phyloP scores from a whole-genome alignment of 148 eudicot species.

The Fagopyrum tataricum region DNA sequence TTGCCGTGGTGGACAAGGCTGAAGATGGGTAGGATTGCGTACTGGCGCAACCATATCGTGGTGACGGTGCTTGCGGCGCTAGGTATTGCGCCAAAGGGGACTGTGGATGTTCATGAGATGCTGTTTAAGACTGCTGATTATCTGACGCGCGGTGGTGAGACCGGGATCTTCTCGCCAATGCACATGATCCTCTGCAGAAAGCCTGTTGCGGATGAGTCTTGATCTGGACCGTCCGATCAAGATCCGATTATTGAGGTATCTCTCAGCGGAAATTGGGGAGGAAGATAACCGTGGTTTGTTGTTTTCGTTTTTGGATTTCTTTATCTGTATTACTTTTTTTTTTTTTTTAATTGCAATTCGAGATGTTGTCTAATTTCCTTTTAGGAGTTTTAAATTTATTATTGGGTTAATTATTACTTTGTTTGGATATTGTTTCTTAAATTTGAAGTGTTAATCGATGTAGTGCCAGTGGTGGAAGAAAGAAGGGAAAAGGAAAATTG shows the following conservation, averaged over 20 bases:
- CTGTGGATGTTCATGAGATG: slow-evolving; percentile 57
- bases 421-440: background rate
- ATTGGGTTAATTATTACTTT: background rate
- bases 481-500: background rate
- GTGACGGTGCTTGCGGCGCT: slow-evolving; percentile 29
- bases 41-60: slow-evolving; percentile 44
- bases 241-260: slow-evolving; percentile 6
- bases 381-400: slow-evolving; percentile 3
- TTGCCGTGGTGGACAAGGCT: slow-evolving; percentile 49
- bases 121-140: slow-evolving; percentile 38
- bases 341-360: background rate
- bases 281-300: slow-evolving; percentile 5
- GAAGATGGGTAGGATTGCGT: slow-evolving; percentile 48
- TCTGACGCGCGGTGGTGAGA: slow-evolving; percentile 40
- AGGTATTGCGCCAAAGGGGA: slow-evolving; percentile 47
- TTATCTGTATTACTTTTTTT: background rate
- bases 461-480: background rate
- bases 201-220: slow-evolving; percentile 17
- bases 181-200: slow-evolving; percentile 57
- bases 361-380: background rate
- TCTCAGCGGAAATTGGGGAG: slow-evolving; percentile 9
- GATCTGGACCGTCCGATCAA: slow-evolving; percentile 3
- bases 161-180: slow-evolving; percentile 47
- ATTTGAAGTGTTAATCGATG: background rate
- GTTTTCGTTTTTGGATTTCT: background rate